A percentile compares a stretch with the other conserved stretches of the same genome.
Evolutionary conservation across 805 yeast genomes (phyloP).

Genomic region (Wickerhamiella spandovensis): DNA sequence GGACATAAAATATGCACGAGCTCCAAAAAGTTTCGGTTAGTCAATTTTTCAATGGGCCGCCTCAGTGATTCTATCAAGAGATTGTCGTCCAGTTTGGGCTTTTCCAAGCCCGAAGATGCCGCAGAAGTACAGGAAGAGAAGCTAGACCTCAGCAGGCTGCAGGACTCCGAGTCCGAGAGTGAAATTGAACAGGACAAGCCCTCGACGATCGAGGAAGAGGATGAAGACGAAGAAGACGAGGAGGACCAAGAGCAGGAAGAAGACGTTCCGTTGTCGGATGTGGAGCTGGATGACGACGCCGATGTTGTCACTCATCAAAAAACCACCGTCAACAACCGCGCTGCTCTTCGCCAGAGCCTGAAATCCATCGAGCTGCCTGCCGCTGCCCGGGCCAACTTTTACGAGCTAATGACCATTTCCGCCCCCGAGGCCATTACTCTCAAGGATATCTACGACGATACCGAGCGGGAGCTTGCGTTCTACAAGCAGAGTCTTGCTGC

Average conservation of each 20-base stretch:
- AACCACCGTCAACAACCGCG: constrained; percentile 71
- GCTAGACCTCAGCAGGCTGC: constrained; percentile 19
- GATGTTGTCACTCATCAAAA: constrained; percentile 89
- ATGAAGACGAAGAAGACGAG: constrained; percentile 39
- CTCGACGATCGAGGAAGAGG: constrained; percentile 26
- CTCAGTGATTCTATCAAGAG: constrained; percentile 18
- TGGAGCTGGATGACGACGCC: constrained; percentile 84
- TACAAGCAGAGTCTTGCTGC: constrained; percentile 90
- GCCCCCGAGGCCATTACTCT: constrained; percentile 47
- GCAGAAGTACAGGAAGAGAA: constrained; percentile 25
- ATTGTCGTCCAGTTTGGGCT: constrained; percentile 15
- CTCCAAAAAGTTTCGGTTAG: constrained; percentile 2
- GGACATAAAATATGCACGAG: background rate
- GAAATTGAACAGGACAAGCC: constrained; percentile 24
- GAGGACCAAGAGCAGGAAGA: constrained; percentile 59
- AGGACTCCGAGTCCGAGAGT: constrained; percentile 24
- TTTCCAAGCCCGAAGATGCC: constrained; percentile 6
- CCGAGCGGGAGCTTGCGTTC: constrained; percentile 89
- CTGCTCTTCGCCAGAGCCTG: constrained; percentile 39
- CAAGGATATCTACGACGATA: constrained; percentile 84
- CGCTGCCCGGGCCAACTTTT: constrained; percentile 53
- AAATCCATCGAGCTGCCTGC: constrained; percentile 29
- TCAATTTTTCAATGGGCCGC: constrained; percentile 12
- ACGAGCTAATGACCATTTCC: constrained; percentile 69
- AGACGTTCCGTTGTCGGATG: constrained; percentile 81